These are phyloP conservation scores for Solanum bulbocastanum DNA, from an alignment of 257 asterid species.

Conservation along the genomic window DNA sequence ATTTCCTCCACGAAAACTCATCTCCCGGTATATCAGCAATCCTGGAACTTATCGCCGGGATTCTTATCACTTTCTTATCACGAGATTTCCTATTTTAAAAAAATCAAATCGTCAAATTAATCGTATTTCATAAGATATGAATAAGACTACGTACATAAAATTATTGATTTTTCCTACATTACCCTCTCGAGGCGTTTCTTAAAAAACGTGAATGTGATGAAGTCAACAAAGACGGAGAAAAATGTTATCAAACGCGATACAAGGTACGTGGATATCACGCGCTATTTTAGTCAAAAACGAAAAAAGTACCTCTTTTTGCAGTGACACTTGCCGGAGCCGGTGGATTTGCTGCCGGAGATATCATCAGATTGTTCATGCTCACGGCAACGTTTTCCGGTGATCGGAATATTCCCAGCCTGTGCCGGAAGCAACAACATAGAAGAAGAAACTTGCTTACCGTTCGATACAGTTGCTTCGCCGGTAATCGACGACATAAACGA, in stretches of 20 bases:
- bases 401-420: constrained; percentile 45
- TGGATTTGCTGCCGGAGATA: constrained; percentile 44
- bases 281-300: neutral
- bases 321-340: constrained; percentile 51
- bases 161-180: too few relatives aligned
- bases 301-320: constrained; percentile 60
- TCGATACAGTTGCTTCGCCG: constrained; percentile 77
- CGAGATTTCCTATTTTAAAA: constrained; percentile 37
- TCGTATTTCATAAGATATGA: too few relatives aligned
- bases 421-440: constrained; percentile 2
- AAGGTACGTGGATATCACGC: neutral
- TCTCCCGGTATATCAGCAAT: constrained; percentile 63
- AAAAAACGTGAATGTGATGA: neutral
- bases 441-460: constrained; percentile 25
- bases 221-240: neutral
- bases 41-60: constrained; percentile 67
- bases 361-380: constrained; percentile 49
- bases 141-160: too few relatives aligned
- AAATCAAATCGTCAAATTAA: neutral
- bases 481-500: constrained; percentile 56
- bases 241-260: neutral
- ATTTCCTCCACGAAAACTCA: constrained; percentile 73
- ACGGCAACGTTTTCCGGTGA: constrained; percentile 55
- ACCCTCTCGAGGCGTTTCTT: too few relatives aligned
- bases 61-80: constrained; percentile 40